Evolutionary conservation across 192 early-diverging fungal genomes (phyloP).

Genomic region (Tieghemiomyces parasiticus): DNA sequence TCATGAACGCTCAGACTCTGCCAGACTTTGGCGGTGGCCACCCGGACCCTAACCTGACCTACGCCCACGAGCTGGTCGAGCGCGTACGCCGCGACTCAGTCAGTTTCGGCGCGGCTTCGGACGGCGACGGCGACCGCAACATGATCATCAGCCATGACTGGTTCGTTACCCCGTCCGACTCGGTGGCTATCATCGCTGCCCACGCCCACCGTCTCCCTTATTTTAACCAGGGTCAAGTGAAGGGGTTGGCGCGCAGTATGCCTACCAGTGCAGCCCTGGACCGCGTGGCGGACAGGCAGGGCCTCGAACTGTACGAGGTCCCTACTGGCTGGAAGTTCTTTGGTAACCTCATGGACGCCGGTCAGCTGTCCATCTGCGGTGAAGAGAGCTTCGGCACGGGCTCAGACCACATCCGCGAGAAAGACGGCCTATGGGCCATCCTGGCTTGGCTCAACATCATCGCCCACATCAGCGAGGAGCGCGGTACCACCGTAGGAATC

Average conservation of each 20-base stretch:
- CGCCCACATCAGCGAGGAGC: constrained; percentile 47
- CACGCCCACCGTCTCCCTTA: constrained; percentile 78
- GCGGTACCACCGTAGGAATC: constrained; percentile 37
- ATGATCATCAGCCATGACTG: constrained; percentile 93
- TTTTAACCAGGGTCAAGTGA: constrained; percentile 67
- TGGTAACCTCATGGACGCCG: constrained; percentile 97
- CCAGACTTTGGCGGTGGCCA: constrained; percentile 91
- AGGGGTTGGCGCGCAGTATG: constrained; percentile 88
- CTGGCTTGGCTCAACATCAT: constrained; percentile 95
- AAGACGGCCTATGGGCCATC: constrained; percentile 97
- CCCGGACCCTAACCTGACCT: constrained; percentile 96
- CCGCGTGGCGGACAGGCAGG: constrained; percentile 70
- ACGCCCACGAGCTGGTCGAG: constrained; percentile 86
- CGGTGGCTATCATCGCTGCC: constrained; percentile 91
- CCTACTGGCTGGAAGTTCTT: constrained; percentile 97
- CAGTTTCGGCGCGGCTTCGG: constrained; percentile 87
- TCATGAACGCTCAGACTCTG: constrained; percentile 69
- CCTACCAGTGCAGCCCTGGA: constrained; percentile 90
- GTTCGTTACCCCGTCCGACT: constrained; percentile 95
- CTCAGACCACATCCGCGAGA: constrained; percentile 96
- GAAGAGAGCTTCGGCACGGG: constrained; percentile 98
- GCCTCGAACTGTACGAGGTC: constrained; percentile 66
- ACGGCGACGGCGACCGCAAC: constrained; percentile 97
- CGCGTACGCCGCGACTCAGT: constrained; percentile 65
- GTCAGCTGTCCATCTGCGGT: constrained; percentile 84